Evolutionary conservation across 2,329 filamentous ascomycete species (phyloP).

Genomic region (Ophiocordyceps camponoti-saundersi): DNA sequence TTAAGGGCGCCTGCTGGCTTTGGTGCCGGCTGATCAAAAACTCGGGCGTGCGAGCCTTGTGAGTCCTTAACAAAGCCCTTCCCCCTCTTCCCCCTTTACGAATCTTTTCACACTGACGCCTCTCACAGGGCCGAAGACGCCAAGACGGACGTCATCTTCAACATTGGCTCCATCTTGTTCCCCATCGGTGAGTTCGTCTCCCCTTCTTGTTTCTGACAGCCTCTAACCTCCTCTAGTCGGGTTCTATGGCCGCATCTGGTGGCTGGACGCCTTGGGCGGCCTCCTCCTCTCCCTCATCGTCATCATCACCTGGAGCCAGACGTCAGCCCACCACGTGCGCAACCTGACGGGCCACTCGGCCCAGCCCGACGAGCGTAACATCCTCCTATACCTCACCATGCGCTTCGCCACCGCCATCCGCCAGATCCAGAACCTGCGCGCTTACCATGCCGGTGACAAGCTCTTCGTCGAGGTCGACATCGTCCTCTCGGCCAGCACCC

Average conservation of each 20-base stretch:
- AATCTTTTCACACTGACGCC: not conserved
- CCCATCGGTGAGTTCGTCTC: conserved; percentile 39
- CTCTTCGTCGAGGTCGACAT: conserved; percentile 71
- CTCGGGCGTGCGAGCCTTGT: conserved; percentile 67
- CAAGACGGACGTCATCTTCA: conserved; percentile 72
- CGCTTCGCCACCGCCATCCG: conserved; percentile 78
- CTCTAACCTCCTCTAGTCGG: conserved; percentile 29
- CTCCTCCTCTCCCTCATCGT: conserved; percentile 63
- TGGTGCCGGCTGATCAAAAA: conserved; percentile 81
- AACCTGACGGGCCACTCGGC: conserved; percentile 68
- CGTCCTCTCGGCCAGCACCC: conserved; percentile 60
- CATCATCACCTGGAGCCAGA: conserved; percentile 63
- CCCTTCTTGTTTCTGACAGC: not conserved
- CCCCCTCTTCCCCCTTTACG: not conserved
- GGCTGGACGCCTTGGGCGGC: conserved; percentile 67
- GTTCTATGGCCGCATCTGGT: conserved; percentile 64
- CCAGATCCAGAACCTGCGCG: conserved; percentile 70
- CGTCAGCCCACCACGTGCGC: conserved; percentile 59
- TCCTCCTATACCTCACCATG: conserved; percentile 82
- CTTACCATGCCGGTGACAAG: conserved; percentile 75
- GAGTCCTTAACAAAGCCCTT: conserved; percentile 8
- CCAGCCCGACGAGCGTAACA: conserved; percentile 65
- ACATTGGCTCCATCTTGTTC: conserved; percentile 75
- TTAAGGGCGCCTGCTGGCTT: conserved; percentile 71
- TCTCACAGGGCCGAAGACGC: conserved; percentile 28